Evolutionary conservation across 1,284 basidiomycete genomes (phyloP).

Genomic region (Papiliotrema nemorosa): DNA sequence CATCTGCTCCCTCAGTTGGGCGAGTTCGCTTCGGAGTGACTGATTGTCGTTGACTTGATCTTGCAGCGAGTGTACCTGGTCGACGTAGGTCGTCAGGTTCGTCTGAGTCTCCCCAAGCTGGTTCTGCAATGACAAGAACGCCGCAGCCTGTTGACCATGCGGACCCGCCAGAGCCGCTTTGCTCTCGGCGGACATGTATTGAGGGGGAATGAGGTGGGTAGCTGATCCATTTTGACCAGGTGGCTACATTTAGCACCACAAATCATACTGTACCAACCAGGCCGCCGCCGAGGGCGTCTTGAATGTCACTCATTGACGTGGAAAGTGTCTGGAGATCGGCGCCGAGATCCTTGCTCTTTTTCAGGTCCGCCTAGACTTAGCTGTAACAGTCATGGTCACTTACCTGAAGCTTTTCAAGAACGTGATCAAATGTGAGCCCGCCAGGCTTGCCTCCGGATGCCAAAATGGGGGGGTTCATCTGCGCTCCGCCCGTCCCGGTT

Average conservation of each 20-base stretch:
- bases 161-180: conserved; percentile 46
- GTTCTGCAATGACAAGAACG: conserved; percentile 65
- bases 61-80: conserved; percentile 81
- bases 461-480: conserved; percentile 36
- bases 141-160: conserved; percentile 43
- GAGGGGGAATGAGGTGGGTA: conserved; percentile 40
- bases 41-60: conserved; percentile 78
- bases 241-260: conserved; percentile 29
- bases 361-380: conserved; percentile 70
- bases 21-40: conserved; percentile 74
- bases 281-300: conserved; percentile 83
- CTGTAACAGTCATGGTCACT: conserved; percentile 7
- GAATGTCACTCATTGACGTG: conserved; percentile 82
- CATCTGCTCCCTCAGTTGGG: conserved; percentile 65
- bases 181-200: conserved; percentile 40
- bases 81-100: conserved; percentile 72
- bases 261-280: conserved; percentile 54
- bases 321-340: conserved; percentile 77
- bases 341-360: conserved; percentile 92
- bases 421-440: conserved; percentile 53
- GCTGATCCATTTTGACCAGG: conserved; percentile 52
- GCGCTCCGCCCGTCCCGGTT: conserved; percentile 20
- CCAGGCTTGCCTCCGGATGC: conserved; percentile 45
- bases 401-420: conserved; percentile 52
- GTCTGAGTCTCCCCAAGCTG: conserved; percentile 84